Evolutionary conservation across 73 alveolate genomes (phyloP).

Genomic region (Paraurostyla sp.): DNA sequence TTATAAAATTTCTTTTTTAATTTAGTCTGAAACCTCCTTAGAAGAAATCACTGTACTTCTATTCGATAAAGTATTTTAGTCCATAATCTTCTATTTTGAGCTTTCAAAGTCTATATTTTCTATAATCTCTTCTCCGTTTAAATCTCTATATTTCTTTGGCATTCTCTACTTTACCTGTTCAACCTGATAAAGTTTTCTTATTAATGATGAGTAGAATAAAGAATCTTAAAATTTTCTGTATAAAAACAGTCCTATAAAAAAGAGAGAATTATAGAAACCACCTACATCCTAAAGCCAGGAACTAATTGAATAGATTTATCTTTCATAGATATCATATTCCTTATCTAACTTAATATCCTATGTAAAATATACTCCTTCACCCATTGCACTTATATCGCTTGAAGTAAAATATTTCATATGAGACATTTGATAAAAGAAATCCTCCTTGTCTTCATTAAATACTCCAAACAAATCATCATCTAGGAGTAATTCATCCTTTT

Average conservation of each 20-base stretch:
- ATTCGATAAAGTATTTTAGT: not conserved
- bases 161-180: not conserved
- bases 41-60: not conserved
- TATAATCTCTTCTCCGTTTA: not conserved
- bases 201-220: not conserved
- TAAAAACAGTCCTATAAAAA: not conserved
- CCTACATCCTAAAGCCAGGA: not conserved
- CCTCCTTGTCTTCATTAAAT: not conserved
- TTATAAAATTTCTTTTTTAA: not conserved
- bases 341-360: not conserved
- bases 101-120: not conserved
- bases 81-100: not conserved
- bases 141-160: too few relatives aligned
- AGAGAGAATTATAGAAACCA: not conserved
- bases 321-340: too few relatives aligned
- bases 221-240: not conserved
- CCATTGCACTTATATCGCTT: not conserved
- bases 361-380: not conserved
- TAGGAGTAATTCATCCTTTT: not conserved
- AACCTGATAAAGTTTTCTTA: not conserved
- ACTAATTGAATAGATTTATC: constrained; percentile 20
- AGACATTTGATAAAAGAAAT: not conserved
- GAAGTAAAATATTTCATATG: not conserved
- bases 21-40: not conserved
- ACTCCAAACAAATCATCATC: not conserved